A percentile compares a stretch with the other conserved stretches of the same genome.
Conservation (phyloP, 495 filamentous ascomycete species). For the Delitschia confertaspora region DNA sequence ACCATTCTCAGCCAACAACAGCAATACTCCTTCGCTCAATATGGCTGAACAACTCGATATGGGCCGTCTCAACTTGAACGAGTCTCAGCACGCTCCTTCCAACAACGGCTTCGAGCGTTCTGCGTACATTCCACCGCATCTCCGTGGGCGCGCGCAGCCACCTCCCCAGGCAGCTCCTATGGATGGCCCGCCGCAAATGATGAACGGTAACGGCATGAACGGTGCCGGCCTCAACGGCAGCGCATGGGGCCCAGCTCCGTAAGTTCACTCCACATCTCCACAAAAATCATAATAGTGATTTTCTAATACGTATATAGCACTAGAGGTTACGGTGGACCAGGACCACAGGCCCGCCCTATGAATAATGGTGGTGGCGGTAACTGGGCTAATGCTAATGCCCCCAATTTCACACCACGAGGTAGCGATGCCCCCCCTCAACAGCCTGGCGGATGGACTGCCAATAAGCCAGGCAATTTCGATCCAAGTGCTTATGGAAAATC, state of each 20-base stretch:
- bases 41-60: slow-evolving; percentile 98
- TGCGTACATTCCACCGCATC: slow-evolving; percentile 93
- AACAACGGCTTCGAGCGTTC: slow-evolving; percentile 44
- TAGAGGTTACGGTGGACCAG: slow-evolving; percentile 24
- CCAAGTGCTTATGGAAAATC: slow-evolving; percentile 60
- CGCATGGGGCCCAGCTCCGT: slow-evolving; percentile 47
- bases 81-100: slow-evolving; percentile 56
- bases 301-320: slow-evolving; percentile 6
- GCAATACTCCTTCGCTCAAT: slow-evolving; percentile 33
- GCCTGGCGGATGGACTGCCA: slow-evolving; percentile 16
- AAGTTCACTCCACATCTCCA: neutral
- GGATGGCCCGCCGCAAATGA: slow-evolving; percentile 30
- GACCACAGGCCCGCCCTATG: slow-evolving; percentile 21
- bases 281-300: neutral
- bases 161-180: slow-evolving; percentile 19
- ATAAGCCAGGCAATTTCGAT: slow-evolving; percentile 42
- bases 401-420: slow-evolving; percentile 48
- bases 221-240: slow-evolving; percentile 46
- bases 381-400: slow-evolving; percentile 59
- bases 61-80: slow-evolving; percentile 68
- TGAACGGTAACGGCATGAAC: slow-evolving; percentile 34
- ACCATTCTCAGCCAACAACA: slow-evolving; percentile 1
- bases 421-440: slow-evolving; percentile 18
- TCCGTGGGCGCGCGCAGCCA: slow-evolving; percentile 51
- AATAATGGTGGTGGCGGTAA: slow-evolving; percentile 50